Base-by-base conservation (phyloP, 2,329 filamentous ascomycete genomes). In the Calonectria leucothoes region DNA sequence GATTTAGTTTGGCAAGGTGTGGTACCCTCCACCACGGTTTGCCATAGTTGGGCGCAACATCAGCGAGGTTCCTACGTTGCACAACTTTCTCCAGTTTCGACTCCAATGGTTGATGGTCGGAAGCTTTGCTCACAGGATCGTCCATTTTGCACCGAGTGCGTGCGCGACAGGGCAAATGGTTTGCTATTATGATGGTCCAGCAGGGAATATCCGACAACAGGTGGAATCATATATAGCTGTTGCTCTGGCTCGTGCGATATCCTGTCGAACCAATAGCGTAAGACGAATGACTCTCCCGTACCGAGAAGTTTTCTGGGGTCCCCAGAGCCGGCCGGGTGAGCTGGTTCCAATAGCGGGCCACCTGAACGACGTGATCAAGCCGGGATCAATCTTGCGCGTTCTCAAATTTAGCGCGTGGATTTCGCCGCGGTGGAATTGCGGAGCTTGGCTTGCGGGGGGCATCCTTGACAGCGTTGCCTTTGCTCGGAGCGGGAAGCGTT, bases 1-100 rank as follows among this genome's bases (percentile, higher is more conserved):
- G 7, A 29, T 27, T 23, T n/a, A 49, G 42, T 20, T 15, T 48
- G 14, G 25, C 6, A 4, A 65, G 61, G n/a, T 45, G 27, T 45
- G 25, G 67, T 31, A 69, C 33, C 27, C 55, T 39, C 20, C 20
- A 37, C 14, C 79, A 76, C 79, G 15, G 80, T 80, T 10, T 72
- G 79, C 80, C 55, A 35, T 59, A 37, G 33, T 59, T 33, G n/a
- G 55, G 55, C 11, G 29, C 29, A 59, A 59, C 17, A 6, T 59
- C 33, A n/a, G 45, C 17, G 6, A 49, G 45, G 8, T 11, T 49
- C 23, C 45, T 11, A 7, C 6, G 45, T 4, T 7, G 45, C 20
- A n/a, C 6, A 17, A 17, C 45, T 17, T n/a, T 49, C 45, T 49
- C 45, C 23, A 49, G 45, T 49, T 17, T 49, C 4, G n/a, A 11